Evolutionary conservation across 371 early-diverging fungal genomes (phyloP), one percentile per base, ranked within the genome.

Genomic region (Sporodiniella umbellata): DNA sequence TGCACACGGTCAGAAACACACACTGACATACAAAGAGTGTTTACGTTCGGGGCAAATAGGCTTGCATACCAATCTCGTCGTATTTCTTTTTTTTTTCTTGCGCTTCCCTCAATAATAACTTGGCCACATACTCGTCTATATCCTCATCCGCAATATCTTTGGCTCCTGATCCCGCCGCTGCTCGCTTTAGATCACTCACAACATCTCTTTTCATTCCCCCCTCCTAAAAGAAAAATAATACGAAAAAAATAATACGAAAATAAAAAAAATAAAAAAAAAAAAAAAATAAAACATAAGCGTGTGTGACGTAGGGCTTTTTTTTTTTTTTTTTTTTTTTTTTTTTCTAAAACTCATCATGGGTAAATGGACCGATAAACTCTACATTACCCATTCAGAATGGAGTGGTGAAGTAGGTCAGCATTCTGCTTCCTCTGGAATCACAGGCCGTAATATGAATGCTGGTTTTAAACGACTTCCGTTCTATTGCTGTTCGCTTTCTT

Each of bases 351-450:
- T n/a, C 24, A 51, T 49, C 18, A 52, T 55, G 55, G 55, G 60
- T 54, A 55, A 60, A 60, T 44, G 55, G 56, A 80, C 80, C 11
- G 80, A 80, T 24, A 80, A 80, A 51, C 60, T 85, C 39, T 92
- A 87, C 66, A 89, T 92, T 45, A 90, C 94, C 4, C 90, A 91
- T 66, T 86, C 88, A 21, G 96, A 96, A 72, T 95, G 95, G 93
- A 76, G 87, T 35, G 87, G 88, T 24, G 84, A 89, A 46, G 85
- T 87, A 19, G 90, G 88, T 17, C 78, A 86, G 76, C 56, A 85
- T 83, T 80, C 72, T 49, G 78, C 78, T 19, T 72, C 56, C 68
- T 81, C 80, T 66, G 89, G 62, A 77, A 87, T 55, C 10, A 48
- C 56, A 8, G 56, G 52, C 0, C 35, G 38, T 4, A 42, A 74